Conservation (phyloP, 2,329 filamentous ascomycete species). For the Grosmannia huntii region DNA sequence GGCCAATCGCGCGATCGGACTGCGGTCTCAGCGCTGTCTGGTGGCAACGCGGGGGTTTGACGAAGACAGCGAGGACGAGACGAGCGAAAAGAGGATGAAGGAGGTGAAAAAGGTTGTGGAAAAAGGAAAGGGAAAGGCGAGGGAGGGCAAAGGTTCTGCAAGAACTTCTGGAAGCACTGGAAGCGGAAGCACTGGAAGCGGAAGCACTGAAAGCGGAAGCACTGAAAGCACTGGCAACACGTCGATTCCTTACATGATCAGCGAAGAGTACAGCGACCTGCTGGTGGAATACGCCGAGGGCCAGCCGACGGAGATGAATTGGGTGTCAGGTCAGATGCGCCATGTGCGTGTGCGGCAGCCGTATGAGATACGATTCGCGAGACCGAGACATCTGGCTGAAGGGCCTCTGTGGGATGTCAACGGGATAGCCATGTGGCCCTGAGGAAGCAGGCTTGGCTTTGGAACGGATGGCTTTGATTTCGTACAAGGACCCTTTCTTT, state of each 20-base stretch:
- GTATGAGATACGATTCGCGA: background rate
- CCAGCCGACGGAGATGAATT: background rate
- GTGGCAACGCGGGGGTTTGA: background rate
- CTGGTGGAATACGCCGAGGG: background rate
- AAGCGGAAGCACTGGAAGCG: no score
- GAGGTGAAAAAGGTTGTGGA: background rate
- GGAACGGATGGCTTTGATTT: no score
- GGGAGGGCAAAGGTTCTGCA: background rate
- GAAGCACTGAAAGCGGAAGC: no score
- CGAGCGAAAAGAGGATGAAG: background rate
- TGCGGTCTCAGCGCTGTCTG: background rate
- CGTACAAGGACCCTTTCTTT: no score
- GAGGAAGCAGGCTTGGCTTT: background rate
- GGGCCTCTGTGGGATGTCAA: background rate
- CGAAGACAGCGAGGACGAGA: background rate
- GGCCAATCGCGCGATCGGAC: background rate
- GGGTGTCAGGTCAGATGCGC: background rate
- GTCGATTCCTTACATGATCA: background rate
- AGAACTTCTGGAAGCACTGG: no score
- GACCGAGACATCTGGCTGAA: background rate
- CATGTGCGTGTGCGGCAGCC: background rate
- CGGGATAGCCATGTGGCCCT: background rate
- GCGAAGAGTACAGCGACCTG: background rate
- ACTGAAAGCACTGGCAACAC: background rate
- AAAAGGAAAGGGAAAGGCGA: background rate